Evolutionary conservation across 306 rosid species (phyloP).

Genomic region (Acacia acuminata): DNA sequence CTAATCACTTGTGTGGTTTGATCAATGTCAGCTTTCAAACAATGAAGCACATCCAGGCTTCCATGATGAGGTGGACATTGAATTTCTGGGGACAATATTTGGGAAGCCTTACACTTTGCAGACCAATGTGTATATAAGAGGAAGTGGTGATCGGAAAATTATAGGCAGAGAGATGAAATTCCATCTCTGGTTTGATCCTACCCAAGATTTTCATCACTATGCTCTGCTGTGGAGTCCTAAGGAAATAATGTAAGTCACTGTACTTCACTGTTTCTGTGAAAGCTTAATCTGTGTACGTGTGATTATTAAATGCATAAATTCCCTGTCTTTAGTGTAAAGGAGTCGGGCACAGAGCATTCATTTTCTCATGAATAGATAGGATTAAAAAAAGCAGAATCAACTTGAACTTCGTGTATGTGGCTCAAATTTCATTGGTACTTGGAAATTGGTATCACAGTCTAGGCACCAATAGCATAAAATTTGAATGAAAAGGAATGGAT

Average conservation of each 20-base stretch:
- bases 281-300: not conserved
- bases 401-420: conserved; percentile 23
- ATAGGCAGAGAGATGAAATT: conserved; percentile 97
- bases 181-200: conserved; percentile 97
- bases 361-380: conserved; percentile 1
- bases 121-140: conserved; percentile 87
- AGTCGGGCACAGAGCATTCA: not conserved
- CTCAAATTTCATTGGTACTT: conserved; percentile 28
- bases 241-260: conserved; percentile 75
- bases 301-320: not conserved
- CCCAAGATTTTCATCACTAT: conserved; percentile 82
- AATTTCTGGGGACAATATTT: conserved; percentile 92
- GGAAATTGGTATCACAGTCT: conserved; percentile 12
- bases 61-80: conserved; percentile 99
- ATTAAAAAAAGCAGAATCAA: conserved; percentile 20
- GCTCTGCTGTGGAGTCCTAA: conserved; percentile 90
- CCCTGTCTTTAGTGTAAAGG: not conserved
- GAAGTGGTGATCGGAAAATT: conserved; percentile 87
- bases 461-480: conserved; percentile 11
- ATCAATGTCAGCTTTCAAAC: conserved; percentile 76
- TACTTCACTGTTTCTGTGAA: not conserved
- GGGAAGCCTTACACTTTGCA: conserved; percentile 98
- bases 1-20: conserved; percentile 25
- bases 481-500: conserved; percentile 25
- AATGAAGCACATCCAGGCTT: conserved; percentile 93